phyloP scores from a whole-genome alignment of 306 rosid genomes.

The Styphnolobium japonicum region DNA sequence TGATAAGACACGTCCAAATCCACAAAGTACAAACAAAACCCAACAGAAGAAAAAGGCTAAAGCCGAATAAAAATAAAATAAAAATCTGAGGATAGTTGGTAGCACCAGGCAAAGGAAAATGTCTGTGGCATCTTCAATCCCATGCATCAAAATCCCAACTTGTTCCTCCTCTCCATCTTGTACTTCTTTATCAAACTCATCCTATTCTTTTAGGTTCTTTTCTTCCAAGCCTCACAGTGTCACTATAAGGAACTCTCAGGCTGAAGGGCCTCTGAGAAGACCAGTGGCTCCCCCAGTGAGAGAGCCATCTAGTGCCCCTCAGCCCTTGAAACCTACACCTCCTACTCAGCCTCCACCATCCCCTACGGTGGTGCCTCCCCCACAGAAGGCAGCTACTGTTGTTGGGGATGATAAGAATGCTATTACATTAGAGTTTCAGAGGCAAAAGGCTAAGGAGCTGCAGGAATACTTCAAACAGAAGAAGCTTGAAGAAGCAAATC shows the following conservation, averaged over 20 bases:
- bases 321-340: slow-evolving; percentile 49
- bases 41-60: slow-evolving; percentile 37
- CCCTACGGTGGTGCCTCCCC: slow-evolving; percentile 8
- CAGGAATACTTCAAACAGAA: slow-evolving; percentile 86
- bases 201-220: slow-evolving; percentile 33
- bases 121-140: slow-evolving; percentile 70
- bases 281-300: slow-evolving; percentile 68
- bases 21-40: slow-evolving; percentile 26
- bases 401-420: slow-evolving; percentile 46
- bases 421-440: slow-evolving; percentile 79
- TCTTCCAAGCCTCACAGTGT: slow-evolving; percentile 35
- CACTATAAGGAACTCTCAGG: slow-evolving; percentile 65
- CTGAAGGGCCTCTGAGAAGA: slow-evolving; percentile 88
- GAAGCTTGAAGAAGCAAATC: slow-evolving; percentile 79
- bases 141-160: slow-evolving; percentile 58
- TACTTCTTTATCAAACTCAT: slow-evolving; percentile 36
- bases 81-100: neutral
- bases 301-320: slow-evolving; percentile 47
- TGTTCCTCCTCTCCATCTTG: slow-evolving; percentile 51
- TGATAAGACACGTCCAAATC: slow-evolving; percentile 38
- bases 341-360: slow-evolving; percentile 47
- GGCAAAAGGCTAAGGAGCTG: slow-evolving; percentile 87
- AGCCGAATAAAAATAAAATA: neutral
- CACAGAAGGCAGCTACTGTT: slow-evolving; percentile 26
- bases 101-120: slow-evolving; percentile 35